A percentile compares a stretch with the other conserved stretches of the same genome.
Conservation (phyloP, 176 grass and related monocot species). For the Themeda triandra region DNA sequence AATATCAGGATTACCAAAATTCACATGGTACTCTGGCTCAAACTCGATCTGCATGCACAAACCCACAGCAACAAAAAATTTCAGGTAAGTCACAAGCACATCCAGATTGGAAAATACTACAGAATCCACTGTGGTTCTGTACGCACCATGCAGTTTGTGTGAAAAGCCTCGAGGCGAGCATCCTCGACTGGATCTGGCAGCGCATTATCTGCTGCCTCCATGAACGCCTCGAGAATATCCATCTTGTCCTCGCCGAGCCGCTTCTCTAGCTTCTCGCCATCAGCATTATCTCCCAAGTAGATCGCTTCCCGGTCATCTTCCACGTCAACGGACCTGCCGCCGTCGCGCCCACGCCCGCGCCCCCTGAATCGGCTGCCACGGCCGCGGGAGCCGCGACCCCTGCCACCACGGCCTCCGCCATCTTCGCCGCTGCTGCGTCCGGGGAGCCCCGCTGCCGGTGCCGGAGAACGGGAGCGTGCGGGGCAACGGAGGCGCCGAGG, state of each 20-base stretch:
- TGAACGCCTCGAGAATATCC: conserved; percentile 47
- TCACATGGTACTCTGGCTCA: too few species aligned
- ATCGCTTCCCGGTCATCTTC: conserved; percentile 19
- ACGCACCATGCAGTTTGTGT: too few species aligned
- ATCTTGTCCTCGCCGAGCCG: conserved; percentile 57
- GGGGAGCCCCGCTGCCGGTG: conserved; percentile 62
- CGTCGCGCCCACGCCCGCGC: not conserved
- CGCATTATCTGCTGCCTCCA: conserved; percentile 30
- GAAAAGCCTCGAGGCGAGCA: too few species aligned
- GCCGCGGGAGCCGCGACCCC: conserved; percentile 21
- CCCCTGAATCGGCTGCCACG: not conserved
- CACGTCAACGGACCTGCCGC: not conserved
- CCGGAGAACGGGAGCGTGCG: conserved; percentile 31
- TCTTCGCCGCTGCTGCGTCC: not conserved
- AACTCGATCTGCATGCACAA: conserved; percentile 65
- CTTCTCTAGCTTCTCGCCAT: conserved; percentile 62
- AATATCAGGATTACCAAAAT: too few species aligned
- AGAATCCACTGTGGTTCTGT: too few species aligned
- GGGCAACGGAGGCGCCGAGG: not conserved
- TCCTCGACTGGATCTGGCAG: conserved; percentile 45
- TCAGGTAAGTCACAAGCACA: too few species aligned
- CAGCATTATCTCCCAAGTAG: conserved; percentile 44
- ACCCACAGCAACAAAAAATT: too few species aligned
- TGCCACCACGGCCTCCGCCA: conserved; percentile 11
- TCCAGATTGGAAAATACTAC: too few species aligned